A percentile compares a stretch with the other conserved stretches of the same genome.
Evolutionary conservation across 441 rosid species (phyloP).

Genomic region (Breynia disticha): DNA sequence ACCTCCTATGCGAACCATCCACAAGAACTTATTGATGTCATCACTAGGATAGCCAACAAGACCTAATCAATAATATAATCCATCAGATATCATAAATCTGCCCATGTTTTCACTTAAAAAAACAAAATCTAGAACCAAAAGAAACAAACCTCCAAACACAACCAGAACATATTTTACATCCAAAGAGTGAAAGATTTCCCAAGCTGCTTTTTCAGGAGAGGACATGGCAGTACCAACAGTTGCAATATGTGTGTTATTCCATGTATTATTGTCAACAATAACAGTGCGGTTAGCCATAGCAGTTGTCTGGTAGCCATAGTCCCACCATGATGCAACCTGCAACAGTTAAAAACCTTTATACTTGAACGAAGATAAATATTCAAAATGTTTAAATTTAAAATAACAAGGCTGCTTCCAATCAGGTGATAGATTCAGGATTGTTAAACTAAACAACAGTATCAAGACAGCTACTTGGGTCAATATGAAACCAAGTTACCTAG

Average conservation of each 20-base stretch:
- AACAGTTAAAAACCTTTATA: constrained; percentile 13
- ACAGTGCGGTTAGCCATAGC: constrained; percentile 99
- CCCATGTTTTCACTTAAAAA: not conserved
- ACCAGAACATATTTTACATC: constrained; percentile 98
- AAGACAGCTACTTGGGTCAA: not conserved
- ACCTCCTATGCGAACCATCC: constrained; percentile 99
- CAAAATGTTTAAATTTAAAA: too few species aligned
- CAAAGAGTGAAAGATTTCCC: constrained; percentile 95
- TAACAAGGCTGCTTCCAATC: too few species aligned
- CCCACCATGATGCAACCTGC: constrained; percentile 99
- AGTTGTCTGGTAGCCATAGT: constrained; percentile 97
- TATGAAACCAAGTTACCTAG: not conserved
- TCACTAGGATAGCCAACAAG: constrained; percentile 98
- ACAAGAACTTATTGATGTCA: constrained; percentile 94
- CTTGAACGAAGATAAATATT: not conserved
- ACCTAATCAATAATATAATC: constrained; percentile 38
- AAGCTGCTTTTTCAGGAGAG: constrained; percentile 97
- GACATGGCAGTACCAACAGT: constrained; percentile 99
- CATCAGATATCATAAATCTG: constrained; percentile 24
- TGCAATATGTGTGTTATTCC: constrained; percentile 99
- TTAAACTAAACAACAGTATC: not conserved
- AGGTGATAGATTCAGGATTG: not conserved
- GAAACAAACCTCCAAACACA: constrained; percentile 85
- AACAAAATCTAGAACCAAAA: constrained; percentile 13
- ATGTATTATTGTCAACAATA: constrained; percentile 96